Percentiles rank a stretch among this genome's conserved stretches.
Evolutionary conservation across 176 grass and related monocot genomes (phyloP).

Genomic region (Elymus sibiricus): DNA sequence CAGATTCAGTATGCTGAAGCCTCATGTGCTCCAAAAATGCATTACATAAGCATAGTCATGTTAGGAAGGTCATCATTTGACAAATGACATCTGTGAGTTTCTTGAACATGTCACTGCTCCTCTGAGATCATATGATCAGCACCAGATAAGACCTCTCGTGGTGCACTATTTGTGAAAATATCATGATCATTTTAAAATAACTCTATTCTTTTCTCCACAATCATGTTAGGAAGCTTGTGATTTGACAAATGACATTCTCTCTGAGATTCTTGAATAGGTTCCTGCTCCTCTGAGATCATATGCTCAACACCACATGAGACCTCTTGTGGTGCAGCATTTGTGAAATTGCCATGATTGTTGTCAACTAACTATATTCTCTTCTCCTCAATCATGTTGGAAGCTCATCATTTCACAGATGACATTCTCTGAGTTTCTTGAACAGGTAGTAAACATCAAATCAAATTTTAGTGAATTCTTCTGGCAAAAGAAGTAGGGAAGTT

Average conservation of each 20-base stretch:
- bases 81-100: neutral
- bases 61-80: too few species aligned
- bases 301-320: conserved; percentile 15
- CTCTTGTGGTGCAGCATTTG: conserved; percentile 20
- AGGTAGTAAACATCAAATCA: conserved; percentile 17
- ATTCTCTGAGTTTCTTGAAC: neutral
- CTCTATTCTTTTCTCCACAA: conserved; percentile 9
- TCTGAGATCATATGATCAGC: too few species aligned
- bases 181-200: conserved; percentile 25
- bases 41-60: conserved; percentile 15
- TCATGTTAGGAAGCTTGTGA: neutral
- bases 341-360: neutral
- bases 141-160: too few species aligned
- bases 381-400: too few species aligned
- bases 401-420: neutral
- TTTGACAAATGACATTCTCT: conserved; percentile 20
- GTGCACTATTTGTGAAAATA: too few species aligned
- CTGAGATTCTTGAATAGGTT: conserved; percentile 5
- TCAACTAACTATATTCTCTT: too few species aligned
- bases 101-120: neutral
- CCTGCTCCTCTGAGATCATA: conserved; percentile 26
- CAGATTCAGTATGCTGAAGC: conserved; percentile 41
- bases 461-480: conserved; percentile 67
- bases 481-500: conserved; percentile 81
- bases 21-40: conserved; percentile 53